Conservation (phyloP, 2,329 filamentous ascomycete genomes). For the Ophiocordyceps polyrhachis-furcata region DNA sequence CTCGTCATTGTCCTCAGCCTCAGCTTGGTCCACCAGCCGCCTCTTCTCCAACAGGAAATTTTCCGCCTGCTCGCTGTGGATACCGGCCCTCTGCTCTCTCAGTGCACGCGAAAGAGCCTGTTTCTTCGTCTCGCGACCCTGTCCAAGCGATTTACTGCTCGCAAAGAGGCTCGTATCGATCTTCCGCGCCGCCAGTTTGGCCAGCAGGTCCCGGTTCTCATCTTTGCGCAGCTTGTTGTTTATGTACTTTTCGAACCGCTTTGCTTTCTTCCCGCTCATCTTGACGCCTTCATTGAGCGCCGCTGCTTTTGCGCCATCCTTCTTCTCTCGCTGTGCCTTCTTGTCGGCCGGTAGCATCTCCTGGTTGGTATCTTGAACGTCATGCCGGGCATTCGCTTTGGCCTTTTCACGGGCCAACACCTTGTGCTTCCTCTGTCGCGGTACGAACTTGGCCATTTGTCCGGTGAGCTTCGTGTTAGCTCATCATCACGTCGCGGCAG, state of each 20-base stretch:
- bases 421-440: constrained; percentile 49
- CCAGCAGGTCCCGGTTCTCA: constrained; percentile 68
- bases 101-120: constrained; percentile 47
- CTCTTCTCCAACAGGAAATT: constrained; percentile 30
- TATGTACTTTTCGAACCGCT: constrained; percentile 49
- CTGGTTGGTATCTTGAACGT: constrained; percentile 19
- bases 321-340: constrained; percentile 33
- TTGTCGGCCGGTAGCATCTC: constrained; percentile 22
- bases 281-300: constrained; percentile 31
- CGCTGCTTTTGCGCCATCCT: constrained; percentile 34
- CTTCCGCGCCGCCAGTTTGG: constrained; percentile 60
- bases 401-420: constrained; percentile 44
- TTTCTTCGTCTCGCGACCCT: constrained; percentile 50
- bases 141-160: constrained; percentile 61
- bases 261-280: constrained; percentile 46
- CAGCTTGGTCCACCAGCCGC: constrained; percentile 13
- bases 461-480: constrained; percentile 14
- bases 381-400: constrained; percentile 20
- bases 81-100: constrained; percentile 45
- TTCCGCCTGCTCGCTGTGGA: constrained; percentile 27
- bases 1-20: constrained; percentile 7
- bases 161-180: constrained; percentile 67
- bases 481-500: not conserved
- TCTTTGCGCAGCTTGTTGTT: constrained; percentile 91
- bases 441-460: constrained; percentile 37